A percentile compares a stretch with the other conserved stretches of the same genome.
Evolutionary conservation across 768 basidiomycete genomes (phyloP).

Genomic region (Lyophyllum decastes): DNA sequence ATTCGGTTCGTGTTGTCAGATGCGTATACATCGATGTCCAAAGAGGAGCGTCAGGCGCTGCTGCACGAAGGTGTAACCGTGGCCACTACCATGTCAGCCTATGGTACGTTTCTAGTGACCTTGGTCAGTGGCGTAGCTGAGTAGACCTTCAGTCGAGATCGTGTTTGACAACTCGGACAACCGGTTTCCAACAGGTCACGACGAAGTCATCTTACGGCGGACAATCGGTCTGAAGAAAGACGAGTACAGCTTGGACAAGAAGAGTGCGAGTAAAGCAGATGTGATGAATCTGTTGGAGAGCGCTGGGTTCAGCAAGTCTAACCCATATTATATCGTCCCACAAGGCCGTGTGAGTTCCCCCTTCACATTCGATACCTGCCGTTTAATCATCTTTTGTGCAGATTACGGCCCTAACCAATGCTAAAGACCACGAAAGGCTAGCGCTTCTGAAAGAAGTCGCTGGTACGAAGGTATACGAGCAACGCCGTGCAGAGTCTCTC

Average conservation of each 20-base stretch:
- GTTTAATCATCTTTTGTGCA: constrained; percentile 28
- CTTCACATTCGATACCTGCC: constrained; percentile 1
- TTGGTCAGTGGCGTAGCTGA: constrained; percentile 2
- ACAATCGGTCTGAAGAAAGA: constrained; percentile 99
- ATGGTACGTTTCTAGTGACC: constrained; percentile 49
- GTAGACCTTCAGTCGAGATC: constrained; percentile 67
- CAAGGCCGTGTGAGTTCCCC: constrained; percentile 81
- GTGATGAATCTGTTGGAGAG: constrained; percentile 97
- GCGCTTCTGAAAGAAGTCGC: constrained; percentile 97
- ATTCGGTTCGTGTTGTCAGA: constrained; percentile 98
- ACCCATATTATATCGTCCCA: constrained; percentile 98
- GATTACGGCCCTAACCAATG: constrained; percentile 97
- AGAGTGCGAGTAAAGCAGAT: constrained; percentile 93
- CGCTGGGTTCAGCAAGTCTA: constrained; percentile 97
- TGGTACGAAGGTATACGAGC: constrained; percentile 97
- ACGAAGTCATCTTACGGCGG: constrained; percentile 84
- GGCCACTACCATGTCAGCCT: constrained; percentile 89
- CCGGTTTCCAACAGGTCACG: constrained; percentile 89
- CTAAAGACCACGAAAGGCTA: constrained; percentile 92
- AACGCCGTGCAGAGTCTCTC: constrained; percentile 88
- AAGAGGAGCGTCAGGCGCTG: constrained; percentile 91
- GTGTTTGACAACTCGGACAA: constrained; percentile 95
- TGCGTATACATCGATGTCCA: constrained; percentile 93
- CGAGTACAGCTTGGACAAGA: constrained; percentile 96
- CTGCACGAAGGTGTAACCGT: constrained; percentile 92